Evolutionary conservation across 805 yeast species (phyloP).

Genomic region (Nakazawaea peltata): DNA sequence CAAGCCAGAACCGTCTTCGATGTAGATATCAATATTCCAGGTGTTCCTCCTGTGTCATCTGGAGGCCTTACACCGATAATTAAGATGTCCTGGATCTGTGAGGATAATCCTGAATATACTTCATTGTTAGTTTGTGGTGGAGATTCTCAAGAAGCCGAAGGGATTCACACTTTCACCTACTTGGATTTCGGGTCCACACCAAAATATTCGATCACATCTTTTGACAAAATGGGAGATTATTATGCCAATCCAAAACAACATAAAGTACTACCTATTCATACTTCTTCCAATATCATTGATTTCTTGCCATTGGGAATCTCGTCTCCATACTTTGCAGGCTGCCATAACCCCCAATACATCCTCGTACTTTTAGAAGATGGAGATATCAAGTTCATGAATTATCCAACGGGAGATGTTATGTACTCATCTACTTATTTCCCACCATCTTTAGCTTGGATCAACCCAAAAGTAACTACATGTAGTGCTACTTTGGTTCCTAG

Average conservation of each 20-base stretch:
- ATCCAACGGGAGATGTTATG: slow-evolving; percentile 45
- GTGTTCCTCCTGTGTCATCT: slow-evolving; percentile 12
- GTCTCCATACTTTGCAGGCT: slow-evolving; percentile 75
- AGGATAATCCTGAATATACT: slow-evolving; percentile 72
- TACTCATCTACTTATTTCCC: slow-evolving; percentile 63
- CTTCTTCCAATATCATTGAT: slow-evolving; percentile 32
- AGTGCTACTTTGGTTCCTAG: slow-evolving; percentile 49
- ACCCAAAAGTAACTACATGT: slow-evolving; percentile 59
- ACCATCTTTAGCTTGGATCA: slow-evolving; percentile 68
- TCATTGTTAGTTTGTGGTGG: slow-evolving; percentile 67
- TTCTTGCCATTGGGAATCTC: slow-evolving; percentile 48
- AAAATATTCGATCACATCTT: slow-evolving; percentile 71
- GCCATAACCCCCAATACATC: slow-evolving; percentile 65
- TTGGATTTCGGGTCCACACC: slow-evolving; percentile 79
- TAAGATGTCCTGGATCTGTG: slow-evolving; percentile 71
- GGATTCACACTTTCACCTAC: slow-evolving; percentile 38
- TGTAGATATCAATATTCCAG: slow-evolving; percentile 49
- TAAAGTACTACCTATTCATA: slow-evolving; percentile 46
- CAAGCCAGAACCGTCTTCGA: slow-evolving; percentile 71
- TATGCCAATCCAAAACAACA: slow-evolving; percentile 56
- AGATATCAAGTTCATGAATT: slow-evolving; percentile 51
- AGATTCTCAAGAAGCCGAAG: slow-evolving; percentile 35
- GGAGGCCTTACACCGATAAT: slow-evolving; percentile 33
- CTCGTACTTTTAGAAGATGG: slow-evolving; percentile 56
- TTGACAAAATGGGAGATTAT: slow-evolving; percentile 72